Evolutionary conservation across 768 basidiomycete genomes (phyloP).

Genomic region (Lanmaoa pseudosensibilis): DNA sequence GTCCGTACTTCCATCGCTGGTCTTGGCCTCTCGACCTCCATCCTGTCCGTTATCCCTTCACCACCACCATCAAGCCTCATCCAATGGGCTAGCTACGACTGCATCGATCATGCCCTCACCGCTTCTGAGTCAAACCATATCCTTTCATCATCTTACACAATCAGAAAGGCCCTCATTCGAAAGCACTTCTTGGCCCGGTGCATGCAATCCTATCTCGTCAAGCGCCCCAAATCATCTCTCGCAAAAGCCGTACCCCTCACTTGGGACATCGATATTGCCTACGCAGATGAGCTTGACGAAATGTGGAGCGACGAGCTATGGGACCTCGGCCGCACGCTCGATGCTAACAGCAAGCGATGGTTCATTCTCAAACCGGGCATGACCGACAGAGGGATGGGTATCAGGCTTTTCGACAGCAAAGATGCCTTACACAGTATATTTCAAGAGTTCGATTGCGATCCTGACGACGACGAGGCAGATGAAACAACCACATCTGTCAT

Average conservation of each 20-base stretch:
- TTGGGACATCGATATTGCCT: constrained; percentile 83
- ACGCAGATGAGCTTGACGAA: constrained; percentile 93
- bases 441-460: constrained; percentile 69
- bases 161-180: constrained; percentile 90
- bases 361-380: constrained; percentile 98
- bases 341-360: constrained; percentile 54
- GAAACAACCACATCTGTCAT: constrained; percentile 55
- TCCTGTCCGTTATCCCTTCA: constrained; percentile 30
- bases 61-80: constrained; percentile 38
- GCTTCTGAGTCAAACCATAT: constrained; percentile 47
- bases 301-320: constrained; percentile 91
- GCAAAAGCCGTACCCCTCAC: constrained; percentile 62
- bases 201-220: constrained; percentile 68
- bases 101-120: constrained; percentile 74
- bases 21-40: constrained; percentile 30
- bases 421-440: constrained; percentile 73
- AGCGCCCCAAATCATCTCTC: constrained; percentile 62
- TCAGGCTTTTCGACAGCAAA: constrained; percentile 83
- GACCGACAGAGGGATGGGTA: constrained; percentile 95
- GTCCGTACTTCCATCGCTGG: constrained; percentile 43
- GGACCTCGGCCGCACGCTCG: constrained; percentile 71
- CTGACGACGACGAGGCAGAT: constrained; percentile 50
- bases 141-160: constrained; percentile 81
- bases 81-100: constrained; percentile 90
- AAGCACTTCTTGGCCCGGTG: constrained; percentile 88